Percentiles rank a stretch among this genome's conserved stretches.
phyloP scores from a whole-genome alignment of 2,329 filamentous ascomycete species.

The Penicillium olsonii region DNA sequence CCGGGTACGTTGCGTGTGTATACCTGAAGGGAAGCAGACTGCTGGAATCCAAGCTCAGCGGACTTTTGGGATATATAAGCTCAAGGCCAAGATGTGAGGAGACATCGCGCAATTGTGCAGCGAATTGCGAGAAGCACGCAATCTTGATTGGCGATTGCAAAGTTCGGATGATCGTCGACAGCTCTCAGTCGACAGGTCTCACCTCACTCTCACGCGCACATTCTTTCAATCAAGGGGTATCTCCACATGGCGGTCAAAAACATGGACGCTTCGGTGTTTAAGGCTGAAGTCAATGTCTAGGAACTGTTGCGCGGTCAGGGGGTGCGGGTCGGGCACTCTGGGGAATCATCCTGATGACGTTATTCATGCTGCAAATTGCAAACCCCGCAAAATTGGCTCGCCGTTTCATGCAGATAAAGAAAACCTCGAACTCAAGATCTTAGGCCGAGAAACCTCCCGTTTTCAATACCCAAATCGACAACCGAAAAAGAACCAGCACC shows the following conservation, averaged over 20 bases:
- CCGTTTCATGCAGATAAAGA: background rate
- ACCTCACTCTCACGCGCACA: background rate
- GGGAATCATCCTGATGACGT: background rate
- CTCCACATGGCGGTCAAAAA: background rate
- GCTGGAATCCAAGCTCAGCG: background rate
- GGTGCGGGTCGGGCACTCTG: background rate
- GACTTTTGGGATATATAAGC: constrained; percentile 1
- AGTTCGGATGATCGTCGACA: constrained; percentile 8
- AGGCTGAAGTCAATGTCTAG: background rate
- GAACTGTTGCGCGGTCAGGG: background rate
- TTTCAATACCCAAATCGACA: no score
- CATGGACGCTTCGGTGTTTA: background rate
- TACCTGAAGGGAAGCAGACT: background rate
- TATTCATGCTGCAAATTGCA: background rate
- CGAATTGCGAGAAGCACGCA: constrained; percentile 21
- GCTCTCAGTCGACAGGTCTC: background rate
- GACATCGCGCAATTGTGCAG: constrained; percentile 20
- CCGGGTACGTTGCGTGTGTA: background rate
- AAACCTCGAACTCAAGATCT: background rate
- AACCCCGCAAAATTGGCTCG: background rate
- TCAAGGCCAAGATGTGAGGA: constrained; percentile 4
- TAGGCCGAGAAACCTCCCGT: background rate
- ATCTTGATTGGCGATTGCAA: constrained; percentile 17
- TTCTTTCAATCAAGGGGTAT: background rate
- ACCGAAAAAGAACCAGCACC: no score